A percentile compares a stretch with the other conserved stretches of the same genome.
These are phyloP conservation scores for Yamadazyma membranifaciens DNA, from an alignment of 1,139 yeast species.

Conservation along the genomic window DNA sequence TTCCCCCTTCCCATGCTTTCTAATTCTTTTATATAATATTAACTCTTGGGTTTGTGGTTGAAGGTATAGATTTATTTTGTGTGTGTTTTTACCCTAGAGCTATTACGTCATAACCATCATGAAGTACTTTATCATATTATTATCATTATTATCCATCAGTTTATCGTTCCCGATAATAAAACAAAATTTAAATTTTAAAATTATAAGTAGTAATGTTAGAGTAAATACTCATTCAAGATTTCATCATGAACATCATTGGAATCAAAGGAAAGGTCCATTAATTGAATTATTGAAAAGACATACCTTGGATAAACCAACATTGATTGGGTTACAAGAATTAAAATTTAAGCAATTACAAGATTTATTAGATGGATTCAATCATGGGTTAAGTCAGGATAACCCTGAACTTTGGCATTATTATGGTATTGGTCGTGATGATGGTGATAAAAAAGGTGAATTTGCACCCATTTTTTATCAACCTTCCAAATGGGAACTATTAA, in stretches of 20 bases:
- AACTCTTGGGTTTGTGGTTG: too few species aligned
- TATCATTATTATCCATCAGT: neutral
- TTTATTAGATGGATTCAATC: constrained; percentile 19
- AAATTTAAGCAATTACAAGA: constrained; percentile 26
- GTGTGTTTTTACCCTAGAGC: too few species aligned
- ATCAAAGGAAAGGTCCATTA: constrained; percentile 19
- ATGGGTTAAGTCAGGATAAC: constrained; percentile 8
- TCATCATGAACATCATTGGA: constrained; percentile 26
- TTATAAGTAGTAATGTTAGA: constrained; percentile 23
- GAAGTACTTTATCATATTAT: neutral
- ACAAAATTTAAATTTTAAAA: constrained; percentile 7
- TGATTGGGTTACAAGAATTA: constrained; percentile 30
- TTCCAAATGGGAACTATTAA: constrained; percentile 26
- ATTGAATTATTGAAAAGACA: constrained; percentile 15
- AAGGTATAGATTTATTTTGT: too few species aligned
- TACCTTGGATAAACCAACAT: constrained; percentile 17
- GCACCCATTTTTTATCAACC: constrained; percentile 43
- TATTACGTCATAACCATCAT: too few species aligned
- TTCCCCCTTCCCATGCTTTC: neutral
- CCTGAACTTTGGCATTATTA: constrained; percentile 33
- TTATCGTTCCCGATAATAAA: constrained; percentile 1
- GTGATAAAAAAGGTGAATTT: constrained; percentile 39
- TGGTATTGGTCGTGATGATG: constrained; percentile 49
- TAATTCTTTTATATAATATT: too few species aligned
- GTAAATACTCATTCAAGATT: constrained; percentile 20